Evolutionary conservation across 2,329 filamentous ascomycete species (phyloP), one percentile per base, ranked within the genome.

Genomic region (Trichoderma cornu-damae): DNA sequence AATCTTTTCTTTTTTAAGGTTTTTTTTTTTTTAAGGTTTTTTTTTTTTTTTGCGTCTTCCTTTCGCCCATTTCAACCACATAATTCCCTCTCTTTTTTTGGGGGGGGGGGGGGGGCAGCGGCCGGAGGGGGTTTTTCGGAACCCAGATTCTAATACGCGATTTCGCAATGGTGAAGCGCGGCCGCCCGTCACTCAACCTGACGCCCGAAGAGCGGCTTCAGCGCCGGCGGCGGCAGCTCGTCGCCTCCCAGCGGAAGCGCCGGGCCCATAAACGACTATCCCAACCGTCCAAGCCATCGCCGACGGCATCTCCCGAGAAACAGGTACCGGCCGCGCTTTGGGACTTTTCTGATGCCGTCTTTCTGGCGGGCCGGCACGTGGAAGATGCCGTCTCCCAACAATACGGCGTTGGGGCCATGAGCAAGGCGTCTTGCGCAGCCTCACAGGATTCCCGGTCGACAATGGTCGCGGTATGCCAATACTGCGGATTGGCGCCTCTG

Each of bases 121-220:
- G n/a, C n/a, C n/a, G n/a, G n/a, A n/a, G n/a, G n/a, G n/a, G n/a
- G n/a, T n/a, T n/a, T n/a, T n/a, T n/a, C n/a, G n/a, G n/a, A n/a
- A n/a, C n/a, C n/a, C n/a, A n/a, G n/a, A n/a, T n/a, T n/a, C n/a
- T n/a, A n/a, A n/a, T n/a, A n/a, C n/a, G n/a, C n/a, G n/a, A n/a
- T n/a, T n/a, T 14, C 22, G 30, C n/a, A 9, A 55, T 55, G 51
- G 42, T 22, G 42, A 55, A 44, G 37, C 51, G 51, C 16, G 51
- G 51, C 51, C 40, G 51, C 20, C 51, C 51, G 1, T 46, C 51
- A 6, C 51, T 55, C 32, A 55, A 55, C 16, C 22, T 55, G 30
- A 55, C 51, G 51, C 51, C 51, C 24, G 51, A 55, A 32, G 51
- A 55, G 51, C 51, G 51, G 18, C 26, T 55, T 6, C 51, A 55